Conservation (phyloP, 1,284 basidiomycete genomes). For the Spongispora temasekensis region DNA sequence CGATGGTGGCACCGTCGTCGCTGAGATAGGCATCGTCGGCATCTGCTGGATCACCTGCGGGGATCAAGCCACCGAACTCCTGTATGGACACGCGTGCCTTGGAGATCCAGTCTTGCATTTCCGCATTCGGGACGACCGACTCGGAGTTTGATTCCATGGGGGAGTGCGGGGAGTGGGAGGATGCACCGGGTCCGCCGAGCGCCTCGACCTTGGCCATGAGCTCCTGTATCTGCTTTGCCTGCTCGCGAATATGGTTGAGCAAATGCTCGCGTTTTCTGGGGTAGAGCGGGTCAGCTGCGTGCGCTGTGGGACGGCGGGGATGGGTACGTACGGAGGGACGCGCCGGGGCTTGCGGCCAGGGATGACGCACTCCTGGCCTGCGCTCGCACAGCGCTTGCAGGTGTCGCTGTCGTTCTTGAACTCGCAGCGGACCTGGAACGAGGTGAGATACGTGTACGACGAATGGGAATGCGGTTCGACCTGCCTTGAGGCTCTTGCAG, state of each 20-base stretch:
- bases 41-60: conserved; percentile 44
- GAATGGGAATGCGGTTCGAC: conserved; percentile 1
- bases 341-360: conserved; percentile 75
- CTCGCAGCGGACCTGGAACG: conserved; percentile 63
- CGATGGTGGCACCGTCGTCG: conserved; percentile 17
- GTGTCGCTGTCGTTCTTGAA: conserved; percentile 65
- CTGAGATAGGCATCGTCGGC: conserved; percentile 37
- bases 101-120: conserved; percentile 70
- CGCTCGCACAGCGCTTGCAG: conserved; percentile 68
- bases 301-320: not conserved
- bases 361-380: conserved; percentile 68
- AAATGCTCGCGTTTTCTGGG: conserved; percentile 74
- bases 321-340: conserved; percentile 63
- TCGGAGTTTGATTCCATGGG: conserved; percentile 32
- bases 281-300: conserved; percentile 7
- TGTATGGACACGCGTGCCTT: conserved; percentile 67
- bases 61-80: conserved; percentile 65
- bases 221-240: conserved; percentile 66
- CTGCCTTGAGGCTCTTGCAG: conserved; percentile 74
- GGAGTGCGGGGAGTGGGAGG: conserved; percentile 33
- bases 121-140: conserved; percentile 37
- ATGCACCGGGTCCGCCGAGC: conserved; percentile 18
- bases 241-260: conserved; percentile 68
- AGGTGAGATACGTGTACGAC: not conserved
- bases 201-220: conserved; percentile 65